phyloP scores from a whole-genome alignment of 2,329 filamentous ascomycete species.

The Trichoderma koningiopsis region DNA sequence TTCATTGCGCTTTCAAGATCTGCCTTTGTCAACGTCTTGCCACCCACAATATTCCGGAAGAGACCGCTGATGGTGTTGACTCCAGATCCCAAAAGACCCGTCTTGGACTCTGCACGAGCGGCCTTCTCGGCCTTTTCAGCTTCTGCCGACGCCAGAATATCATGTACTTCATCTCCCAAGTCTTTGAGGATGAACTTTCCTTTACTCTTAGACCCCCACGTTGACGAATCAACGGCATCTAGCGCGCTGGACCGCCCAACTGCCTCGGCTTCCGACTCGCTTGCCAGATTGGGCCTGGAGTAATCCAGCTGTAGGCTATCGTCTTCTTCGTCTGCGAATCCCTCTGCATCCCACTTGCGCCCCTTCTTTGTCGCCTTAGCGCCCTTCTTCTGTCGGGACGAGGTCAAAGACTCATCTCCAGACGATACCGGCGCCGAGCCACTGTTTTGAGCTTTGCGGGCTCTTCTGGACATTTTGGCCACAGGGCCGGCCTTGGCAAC shows the following conservation, averaged over 20 bases:
- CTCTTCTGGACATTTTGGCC: slow-evolving; percentile 76
- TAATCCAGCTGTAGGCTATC: slow-evolving; percentile 78
- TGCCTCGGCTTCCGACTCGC: slow-evolving; percentile 55
- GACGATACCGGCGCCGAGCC: slow-evolving; percentile 71
- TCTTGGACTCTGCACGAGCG: slow-evolving; percentile 50
- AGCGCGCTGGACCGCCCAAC: slow-evolving; percentile 60
- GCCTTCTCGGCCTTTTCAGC: slow-evolving; percentile 56
- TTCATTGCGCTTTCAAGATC: slow-evolving; percentile 92
- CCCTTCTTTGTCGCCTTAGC: slow-evolving; percentile 79
- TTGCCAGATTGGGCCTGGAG: slow-evolving; percentile 63
- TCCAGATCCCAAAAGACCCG: slow-evolving; percentile 75
- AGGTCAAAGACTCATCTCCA: slow-evolving; percentile 72
- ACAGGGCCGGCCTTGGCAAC: slow-evolving; percentile 74
- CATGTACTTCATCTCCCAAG: slow-evolving; percentile 88
- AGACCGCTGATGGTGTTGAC: slow-evolving; percentile 82
- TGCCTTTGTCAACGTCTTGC: slow-evolving; percentile 85
- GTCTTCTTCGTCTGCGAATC: slow-evolving; percentile 81
- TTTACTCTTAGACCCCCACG: slow-evolving; percentile 84
- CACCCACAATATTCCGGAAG: slow-evolving; percentile 92
- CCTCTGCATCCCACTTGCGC: slow-evolving; percentile 90
- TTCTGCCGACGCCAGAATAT: slow-evolving; percentile 81
- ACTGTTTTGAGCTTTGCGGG: slow-evolving; percentile 69
- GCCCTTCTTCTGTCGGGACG: slow-evolving; percentile 56
- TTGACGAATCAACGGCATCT: slow-evolving; percentile 73
- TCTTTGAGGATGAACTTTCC: slow-evolving; percentile 95